A percentile compares a stretch with the other conserved stretches of the same genome.
Conservation (phyloP, 768 basidiomycete genomes). For the Mycena capillaripes region DNA sequence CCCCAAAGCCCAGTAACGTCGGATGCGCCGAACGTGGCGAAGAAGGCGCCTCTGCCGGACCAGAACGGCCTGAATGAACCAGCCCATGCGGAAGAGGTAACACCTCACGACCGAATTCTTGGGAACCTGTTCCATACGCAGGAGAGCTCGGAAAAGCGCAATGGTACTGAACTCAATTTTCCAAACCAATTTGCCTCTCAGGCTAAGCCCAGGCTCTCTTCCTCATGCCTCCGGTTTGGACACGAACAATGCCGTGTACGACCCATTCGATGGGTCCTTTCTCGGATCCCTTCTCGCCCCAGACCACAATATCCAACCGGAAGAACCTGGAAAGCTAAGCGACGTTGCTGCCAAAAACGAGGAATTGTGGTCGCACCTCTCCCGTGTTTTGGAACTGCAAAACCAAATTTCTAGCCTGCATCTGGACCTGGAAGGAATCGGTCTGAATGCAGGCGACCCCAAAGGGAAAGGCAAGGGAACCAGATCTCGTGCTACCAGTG, state of each 20-base stretch:
- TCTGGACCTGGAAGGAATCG: slow-evolving; percentile 80
- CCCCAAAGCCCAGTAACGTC: slow-evolving; percentile 23
- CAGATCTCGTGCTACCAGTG: slow-evolving; percentile 36
- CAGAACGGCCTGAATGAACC: neutral
- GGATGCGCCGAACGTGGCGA: slow-evolving; percentile 1
- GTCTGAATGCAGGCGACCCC: slow-evolving; percentile 50
- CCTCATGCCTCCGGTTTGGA: neutral
- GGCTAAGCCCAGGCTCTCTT: slow-evolving; percentile 1
- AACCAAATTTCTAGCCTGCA: slow-evolving; percentile 81
- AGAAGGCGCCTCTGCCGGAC: neutral
- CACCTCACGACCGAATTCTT: slow-evolving; percentile 34
- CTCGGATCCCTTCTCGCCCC: slow-evolving; percentile 53
- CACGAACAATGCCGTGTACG: slow-evolving; percentile 45
- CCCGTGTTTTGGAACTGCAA: slow-evolving; percentile 79
- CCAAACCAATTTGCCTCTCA: slow-evolving; percentile 17
- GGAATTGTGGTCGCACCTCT: slow-evolving; percentile 77
- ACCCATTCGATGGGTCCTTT: slow-evolving; percentile 63
- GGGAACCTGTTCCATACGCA: slow-evolving; percentile 14
- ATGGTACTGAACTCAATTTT: slow-evolving; percentile 25
- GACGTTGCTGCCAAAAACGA: slow-evolving; percentile 52
- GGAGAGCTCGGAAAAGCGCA: neutral
- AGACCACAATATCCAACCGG: slow-evolving; percentile 31
- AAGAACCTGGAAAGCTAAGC: slow-evolving; percentile 21
- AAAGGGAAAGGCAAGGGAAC: slow-evolving; percentile 55
- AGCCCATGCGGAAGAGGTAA: neutral